Conservation (phyloP, 352 stramenopile species). For the Phytophthora quininea region DNA sequence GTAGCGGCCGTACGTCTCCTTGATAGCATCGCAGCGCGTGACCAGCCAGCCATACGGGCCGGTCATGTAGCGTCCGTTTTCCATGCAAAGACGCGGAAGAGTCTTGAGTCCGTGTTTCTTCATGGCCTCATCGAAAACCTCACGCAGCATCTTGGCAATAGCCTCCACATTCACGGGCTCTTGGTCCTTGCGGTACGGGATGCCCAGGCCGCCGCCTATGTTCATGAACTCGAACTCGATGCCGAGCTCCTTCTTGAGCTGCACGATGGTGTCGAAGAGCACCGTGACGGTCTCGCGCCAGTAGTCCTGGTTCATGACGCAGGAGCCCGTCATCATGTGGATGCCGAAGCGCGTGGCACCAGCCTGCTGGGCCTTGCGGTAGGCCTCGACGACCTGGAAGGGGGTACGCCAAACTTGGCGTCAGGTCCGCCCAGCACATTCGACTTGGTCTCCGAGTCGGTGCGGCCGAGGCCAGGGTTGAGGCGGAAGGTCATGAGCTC, state of each 20-base stretch:
- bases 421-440: slow-evolving; percentile 89
- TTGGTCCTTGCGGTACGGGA: slow-evolving; percentile 86
- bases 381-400: slow-evolving; percentile 90
- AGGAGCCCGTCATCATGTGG: slow-evolving; percentile 93
- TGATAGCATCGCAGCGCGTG: slow-evolving; percentile 85
- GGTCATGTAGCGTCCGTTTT: slow-evolving; percentile 91
- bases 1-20: slow-evolving; percentile 85
- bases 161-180: slow-evolving; percentile 65
- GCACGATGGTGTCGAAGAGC: slow-evolving; percentile 83
- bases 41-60: slow-evolving; percentile 88
- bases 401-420: slow-evolving; percentile 90
- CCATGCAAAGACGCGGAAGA: slow-evolving; percentile 84
- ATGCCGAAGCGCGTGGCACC: slow-evolving; percentile 89
- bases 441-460: slow-evolving; percentile 89
- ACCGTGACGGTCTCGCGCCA: slow-evolving; percentile 89
- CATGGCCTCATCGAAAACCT: slow-evolving; percentile 82
- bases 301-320: slow-evolving; percentile 90
- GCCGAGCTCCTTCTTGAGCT: slow-evolving; percentile 75
- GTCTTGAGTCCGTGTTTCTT: slow-evolving; percentile 59
- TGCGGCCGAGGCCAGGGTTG: slow-evolving; percentile 87
- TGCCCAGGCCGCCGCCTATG: slow-evolving; percentile 88
- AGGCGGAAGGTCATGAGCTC: slow-evolving; percentile 90
- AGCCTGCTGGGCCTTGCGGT: slow-evolving; percentile 78
- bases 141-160: slow-evolving; percentile 77
- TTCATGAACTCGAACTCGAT: slow-evolving; percentile 94